Evolutionary conservation across 768 basidiomycete genomes (phyloP).

Genomic region (Tylopilus rubrobrunneus): DNA sequence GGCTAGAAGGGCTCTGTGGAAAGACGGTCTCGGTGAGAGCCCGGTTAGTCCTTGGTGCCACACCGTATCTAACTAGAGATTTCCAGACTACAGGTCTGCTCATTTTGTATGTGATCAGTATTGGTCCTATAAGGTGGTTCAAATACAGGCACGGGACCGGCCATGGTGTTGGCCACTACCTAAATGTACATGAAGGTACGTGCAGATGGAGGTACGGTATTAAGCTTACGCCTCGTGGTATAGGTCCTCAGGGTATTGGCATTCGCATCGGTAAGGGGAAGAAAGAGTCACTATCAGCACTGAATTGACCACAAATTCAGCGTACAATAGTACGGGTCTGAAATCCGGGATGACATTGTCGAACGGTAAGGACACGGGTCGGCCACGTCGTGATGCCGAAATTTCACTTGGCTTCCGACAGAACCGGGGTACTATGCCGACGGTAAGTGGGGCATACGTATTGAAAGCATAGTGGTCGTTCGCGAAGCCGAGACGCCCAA

Average conservation of each 20-base stretch:
- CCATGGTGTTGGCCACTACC: slow-evolving; percentile 90
- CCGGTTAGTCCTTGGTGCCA: background rate
- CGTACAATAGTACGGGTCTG: slow-evolving; percentile 65
- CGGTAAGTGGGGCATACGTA: slow-evolving; percentile 87
- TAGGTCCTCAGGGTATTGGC: slow-evolving; percentile 57
- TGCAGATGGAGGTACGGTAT: background rate
- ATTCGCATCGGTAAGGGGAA: slow-evolving; percentile 33
- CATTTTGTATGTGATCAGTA: background rate
- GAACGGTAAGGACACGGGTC: slow-evolving; percentile 46
- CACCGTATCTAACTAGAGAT: background rate
- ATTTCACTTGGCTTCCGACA: slow-evolving; percentile 13
- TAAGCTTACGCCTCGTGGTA: slow-evolving; percentile 4
- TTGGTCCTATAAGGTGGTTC: slow-evolving; percentile 3
- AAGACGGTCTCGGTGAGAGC: slow-evolving; percentile 72
- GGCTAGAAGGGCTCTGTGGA: slow-evolving; percentile 77
- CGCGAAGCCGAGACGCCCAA: slow-evolving; percentile 66
- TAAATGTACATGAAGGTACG: slow-evolving; percentile 86
- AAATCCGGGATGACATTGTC: slow-evolving; percentile 89
- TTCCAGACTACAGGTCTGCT: slow-evolving; percentile 53
- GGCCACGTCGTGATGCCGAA: background rate
- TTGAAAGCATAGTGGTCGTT: slow-evolving; percentile 86
- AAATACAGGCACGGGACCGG: slow-evolving; percentile 78
- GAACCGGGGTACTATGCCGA: slow-evolving; percentile 94
- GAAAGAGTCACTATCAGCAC: background rate
- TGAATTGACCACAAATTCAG: slow-evolving; percentile 30